phyloP scores from a whole-genome alignment of 2,329 filamentous ascomycete species.

The Talaromyces islandicus region DNA sequence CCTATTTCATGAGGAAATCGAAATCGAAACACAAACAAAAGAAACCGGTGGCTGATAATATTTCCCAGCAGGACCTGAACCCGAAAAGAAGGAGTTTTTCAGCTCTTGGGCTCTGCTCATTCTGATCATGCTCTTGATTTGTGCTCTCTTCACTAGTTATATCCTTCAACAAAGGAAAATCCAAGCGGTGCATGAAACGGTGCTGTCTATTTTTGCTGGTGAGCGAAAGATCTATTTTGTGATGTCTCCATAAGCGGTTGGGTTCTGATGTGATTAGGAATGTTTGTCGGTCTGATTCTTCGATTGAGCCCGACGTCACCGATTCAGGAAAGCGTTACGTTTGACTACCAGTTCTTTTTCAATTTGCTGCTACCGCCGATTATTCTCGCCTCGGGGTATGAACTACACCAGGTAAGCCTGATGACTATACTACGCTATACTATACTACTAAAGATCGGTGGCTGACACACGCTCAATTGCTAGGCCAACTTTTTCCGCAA shows the following conservation, averaged over 20 bases:
- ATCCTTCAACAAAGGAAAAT: conserved; percentile 94
- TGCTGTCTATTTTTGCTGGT: conserved; percentile 97
- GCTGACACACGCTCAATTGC: not conserved
- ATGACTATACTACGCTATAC: no score
- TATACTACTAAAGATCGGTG: no score
- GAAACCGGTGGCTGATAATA: not conserved
- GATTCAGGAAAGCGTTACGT: conserved; percentile 86
- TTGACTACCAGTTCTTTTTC: conserved; percentile 99
- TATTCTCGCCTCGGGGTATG: conserved; percentile 93
- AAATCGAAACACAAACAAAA: no score
- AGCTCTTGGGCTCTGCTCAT: conserved; percentile 98
- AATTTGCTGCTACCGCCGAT: conserved; percentile 97
- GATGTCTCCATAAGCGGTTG: not conserved
- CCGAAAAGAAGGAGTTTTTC: conserved; percentile 86
- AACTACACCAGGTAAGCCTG: conserved; percentile 69
- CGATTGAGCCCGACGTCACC: conserved; percentile 74
- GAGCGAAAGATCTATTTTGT: conserved; percentile 14
- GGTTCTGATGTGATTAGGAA: conserved; percentile 53
- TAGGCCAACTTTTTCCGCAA: conserved; percentile 96
- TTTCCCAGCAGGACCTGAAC: conserved; percentile 59
- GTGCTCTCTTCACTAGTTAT: conserved; percentile 95
- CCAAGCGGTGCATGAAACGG: conserved; percentile 95
- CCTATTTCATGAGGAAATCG: not conserved
- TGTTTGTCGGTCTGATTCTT: conserved; percentile 88
- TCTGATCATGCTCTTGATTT: conserved; percentile 86